These are phyloP conservation scores for Mycosphaerella arachidis DNA, from an alignment of 2,329 filamentous ascomycete species.

Conservation along the genomic window DNA sequence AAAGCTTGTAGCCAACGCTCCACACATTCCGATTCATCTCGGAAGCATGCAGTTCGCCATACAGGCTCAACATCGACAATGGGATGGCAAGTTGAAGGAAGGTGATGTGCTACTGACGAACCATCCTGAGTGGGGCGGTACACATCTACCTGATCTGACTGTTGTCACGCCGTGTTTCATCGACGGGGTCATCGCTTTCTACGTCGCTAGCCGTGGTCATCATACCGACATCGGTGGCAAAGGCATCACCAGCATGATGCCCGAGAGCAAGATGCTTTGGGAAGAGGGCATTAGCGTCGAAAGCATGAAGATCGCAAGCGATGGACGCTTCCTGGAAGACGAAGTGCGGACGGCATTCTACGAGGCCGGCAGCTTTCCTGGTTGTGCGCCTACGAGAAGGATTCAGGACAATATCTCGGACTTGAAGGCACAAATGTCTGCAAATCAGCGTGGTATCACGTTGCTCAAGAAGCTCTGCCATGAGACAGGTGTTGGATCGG, in stretches of 20 bases:
- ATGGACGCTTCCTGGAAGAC: conserved; percentile 36
- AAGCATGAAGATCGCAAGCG: conserved; percentile 19
- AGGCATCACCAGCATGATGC: conserved; percentile 42
- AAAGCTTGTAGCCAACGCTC: conserved; percentile 41
- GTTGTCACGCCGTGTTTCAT: conserved; percentile 39
- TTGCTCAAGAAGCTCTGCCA: conserved; percentile 35
- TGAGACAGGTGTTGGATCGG: conserved; percentile 33
- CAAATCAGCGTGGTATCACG: conserved; percentile 33
- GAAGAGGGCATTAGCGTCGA: conserved; percentile 43
- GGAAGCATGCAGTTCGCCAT: conserved; percentile 43
- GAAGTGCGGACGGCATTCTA: conserved; percentile 36
- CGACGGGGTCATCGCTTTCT: conserved; percentile 34
- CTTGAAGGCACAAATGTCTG: conserved; percentile 35
- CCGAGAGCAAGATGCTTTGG: conserved; percentile 41
- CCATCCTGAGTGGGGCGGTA: conserved; percentile 39
- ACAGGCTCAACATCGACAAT: conserved; percentile 37
- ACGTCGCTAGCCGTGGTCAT: conserved; percentile 38
- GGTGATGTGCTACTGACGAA: conserved; percentile 42
- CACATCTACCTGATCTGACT: conserved; percentile 42
- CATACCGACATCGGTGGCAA: conserved; percentile 41
- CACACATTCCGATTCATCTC: conserved; percentile 42
- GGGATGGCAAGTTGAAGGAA: conserved; percentile 31
- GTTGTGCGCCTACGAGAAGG: conserved; percentile 31
- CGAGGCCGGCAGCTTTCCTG: conserved; percentile 57
- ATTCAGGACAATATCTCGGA: conserved; percentile 35